Evolutionary conservation across 2,329 filamentous ascomycete genomes (phyloP).

Genomic region (Immersiporthe knoxdaviesiana): DNA sequence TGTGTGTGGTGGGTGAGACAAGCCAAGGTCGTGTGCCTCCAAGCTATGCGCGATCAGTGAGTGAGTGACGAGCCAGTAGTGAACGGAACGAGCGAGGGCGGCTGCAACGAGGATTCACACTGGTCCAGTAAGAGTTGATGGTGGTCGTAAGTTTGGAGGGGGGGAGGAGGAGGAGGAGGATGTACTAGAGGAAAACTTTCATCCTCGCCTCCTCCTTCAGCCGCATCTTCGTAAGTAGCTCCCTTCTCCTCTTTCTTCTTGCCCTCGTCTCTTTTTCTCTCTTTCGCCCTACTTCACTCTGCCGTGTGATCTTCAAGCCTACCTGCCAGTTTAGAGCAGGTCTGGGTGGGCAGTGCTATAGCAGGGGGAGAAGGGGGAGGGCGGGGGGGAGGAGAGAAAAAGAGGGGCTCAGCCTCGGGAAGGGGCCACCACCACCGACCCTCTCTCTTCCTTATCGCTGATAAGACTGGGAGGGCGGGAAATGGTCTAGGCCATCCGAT

Average conservation of each 20-base stretch:
- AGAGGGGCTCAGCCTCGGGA: conserved; percentile 1
- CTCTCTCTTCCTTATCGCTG: neutral
- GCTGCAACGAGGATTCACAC: conserved; percentile 1
- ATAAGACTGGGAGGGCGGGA: neutral
- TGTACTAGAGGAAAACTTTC: neutral
- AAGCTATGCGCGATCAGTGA: neutral
- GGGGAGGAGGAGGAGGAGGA: neutral
- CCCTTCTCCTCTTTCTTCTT: neutral
- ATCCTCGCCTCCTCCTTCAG: neutral
- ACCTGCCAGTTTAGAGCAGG: conserved; percentile 1
- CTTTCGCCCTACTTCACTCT: neutral
- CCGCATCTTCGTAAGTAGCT: neutral
- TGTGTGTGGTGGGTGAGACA: neutral
- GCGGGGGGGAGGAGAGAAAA: neutral
- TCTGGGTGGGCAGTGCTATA: neutral
- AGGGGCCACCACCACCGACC: neutral
- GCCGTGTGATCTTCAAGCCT: neutral
- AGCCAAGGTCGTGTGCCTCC: neutral
- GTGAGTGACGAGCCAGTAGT: neutral
- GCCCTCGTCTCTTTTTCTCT: neutral
- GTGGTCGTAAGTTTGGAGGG: neutral
- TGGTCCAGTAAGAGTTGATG: neutral
- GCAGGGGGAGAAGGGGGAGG: neutral
- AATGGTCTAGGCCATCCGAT: neutral
- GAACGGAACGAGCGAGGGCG: neutral